phyloP scores from a whole-genome alignment of 306 rosid species.

The Hippophae tibetana region DNA sequence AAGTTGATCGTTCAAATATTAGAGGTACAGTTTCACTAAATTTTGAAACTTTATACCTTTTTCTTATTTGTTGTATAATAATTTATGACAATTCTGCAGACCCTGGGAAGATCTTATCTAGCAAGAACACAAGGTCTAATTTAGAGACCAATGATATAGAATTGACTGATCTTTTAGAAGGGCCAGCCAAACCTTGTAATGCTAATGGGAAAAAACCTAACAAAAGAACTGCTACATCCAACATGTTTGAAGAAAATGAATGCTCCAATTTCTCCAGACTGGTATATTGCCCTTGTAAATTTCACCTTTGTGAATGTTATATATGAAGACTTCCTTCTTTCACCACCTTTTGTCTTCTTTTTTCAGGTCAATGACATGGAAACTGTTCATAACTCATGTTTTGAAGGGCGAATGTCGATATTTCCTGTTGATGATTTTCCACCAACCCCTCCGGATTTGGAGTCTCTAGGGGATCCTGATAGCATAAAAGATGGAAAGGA shows the following conservation, averaged over 20 bases:
- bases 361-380: slow-evolving; percentile 5
- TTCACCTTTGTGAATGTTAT: not conserved
- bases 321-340: slow-evolving; percentile 2
- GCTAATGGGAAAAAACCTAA: slow-evolving; percentile 2
- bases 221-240: slow-evolving; percentile 14
- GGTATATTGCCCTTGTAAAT: slow-evolving; percentile 29
- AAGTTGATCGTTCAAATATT: slow-evolving; percentile 17
- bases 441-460: slow-evolving; percentile 26
- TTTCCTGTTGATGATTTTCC: slow-evolving; percentile 27
- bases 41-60: slow-evolving; percentile 16
- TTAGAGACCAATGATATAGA: slow-evolving; percentile 19
- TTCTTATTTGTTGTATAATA: slow-evolving; percentile 5
- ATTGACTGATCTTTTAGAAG: slow-evolving; percentile 6
- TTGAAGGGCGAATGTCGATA: slow-evolving; percentile 26
- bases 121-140: slow-evolving; percentile 1
- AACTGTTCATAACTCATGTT: slow-evolving; percentile 28
- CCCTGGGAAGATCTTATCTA: slow-evolving; percentile 12
- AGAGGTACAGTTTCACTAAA: slow-evolving; percentile 31
- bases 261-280: slow-evolving; percentile 14
- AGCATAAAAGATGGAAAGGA: slow-evolving; percentile 18
- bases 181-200: not conserved
- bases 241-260: slow-evolving; percentile 23
- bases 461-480: slow-evolving; percentile 19
- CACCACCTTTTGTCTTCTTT: not conserved
- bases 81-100: slow-evolving; percentile 19